phyloP scores from a whole-genome alignment of 2,329 filamentous ascomycete genomes.

The Metarhizium brunneum region DNA sequence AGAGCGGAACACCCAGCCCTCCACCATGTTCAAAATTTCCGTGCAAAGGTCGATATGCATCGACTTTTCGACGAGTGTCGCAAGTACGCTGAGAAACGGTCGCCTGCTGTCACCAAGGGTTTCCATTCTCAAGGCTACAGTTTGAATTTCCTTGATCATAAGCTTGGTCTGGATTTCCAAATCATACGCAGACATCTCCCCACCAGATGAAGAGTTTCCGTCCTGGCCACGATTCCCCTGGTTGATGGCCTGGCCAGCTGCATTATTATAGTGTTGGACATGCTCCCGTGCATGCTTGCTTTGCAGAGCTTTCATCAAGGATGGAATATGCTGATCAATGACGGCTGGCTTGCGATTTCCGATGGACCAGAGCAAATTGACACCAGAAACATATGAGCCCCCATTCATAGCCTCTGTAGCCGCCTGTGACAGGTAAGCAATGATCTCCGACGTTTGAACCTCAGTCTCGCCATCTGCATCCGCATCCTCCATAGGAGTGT shows the following conservation, averaged over 20 bases:
- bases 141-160: conserved; percentile 91
- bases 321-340: conserved; percentile 80
- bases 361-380: conserved; percentile 90
- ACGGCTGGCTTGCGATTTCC: conserved; percentile 75
- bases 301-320: conserved; percentile 89
- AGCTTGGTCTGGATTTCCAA: conserved; percentile 81
- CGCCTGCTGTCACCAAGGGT: conserved; percentile 81
- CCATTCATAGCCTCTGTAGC: conserved; percentile 81
- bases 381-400: conserved; percentile 73
- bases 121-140: conserved; percentile 87
- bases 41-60: conserved; percentile 78
- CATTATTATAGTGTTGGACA: conserved; percentile 62
- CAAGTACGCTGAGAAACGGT: conserved; percentile 90
- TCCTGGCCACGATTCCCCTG: conserved; percentile 38
- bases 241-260: conserved; percentile 40
- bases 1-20: conserved; percentile 91
- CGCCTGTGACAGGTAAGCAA: conserved; percentile 73
- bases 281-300: conserved; percentile 89
- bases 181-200: conserved; percentile 63
- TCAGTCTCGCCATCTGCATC: conserved; percentile 81
- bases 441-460: conserved; percentile 75
- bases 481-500: conserved; percentile 59
- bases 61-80: conserved; percentile 91
- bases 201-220: conserved; percentile 38
- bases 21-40: conserved; percentile 89